Evolutionary conservation across 176 grass and related monocot genomes (phyloP), one percentile per base, ranked within the genome.

Genomic region (Dactylis glomerata): DNA sequence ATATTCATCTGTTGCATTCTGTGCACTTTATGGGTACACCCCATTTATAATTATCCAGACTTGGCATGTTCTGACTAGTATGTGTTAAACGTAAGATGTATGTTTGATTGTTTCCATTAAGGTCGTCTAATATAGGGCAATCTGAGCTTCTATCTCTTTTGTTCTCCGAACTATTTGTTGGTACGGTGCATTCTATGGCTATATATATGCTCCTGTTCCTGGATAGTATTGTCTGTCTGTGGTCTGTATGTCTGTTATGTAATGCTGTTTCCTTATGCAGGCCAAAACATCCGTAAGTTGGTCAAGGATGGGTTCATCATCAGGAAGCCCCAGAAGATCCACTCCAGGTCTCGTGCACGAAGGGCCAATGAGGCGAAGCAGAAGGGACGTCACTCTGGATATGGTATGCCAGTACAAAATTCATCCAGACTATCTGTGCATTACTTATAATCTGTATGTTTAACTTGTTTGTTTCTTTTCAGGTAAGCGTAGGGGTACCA

Each of bases 401-500:
- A 90, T 75, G 88, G 91, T 93, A 87, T 10, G 22, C 56, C 50
- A n/a, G 26, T 40, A 23, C 20, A 45, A 37, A 65, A 1, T 27
- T 28, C 10, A 15, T 45, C 73, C 0, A 2, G 5, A 30, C 24
- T 20, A 5, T 1, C 52, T 27, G 15, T 0, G 3, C 40, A 8
- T 26, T 72, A 3, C 12, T 45, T 45, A 17, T 27, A 16, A 16
- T 6, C 57, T 69, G 8, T 31, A 27, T 1, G 36, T 83, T 37
- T 8, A 28, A 41, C 17, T 65, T 36, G 70, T 3, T 46, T 42
- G 2, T 55, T 58, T 1, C 40, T 28, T 63, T 50, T 83, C 57
- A 93, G 88, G 91, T 90, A 93, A 93, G 70, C 86, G 88, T 13
- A 90, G 88, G 63, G 91, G 91, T 90, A 93, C 91, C 10, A 93